Evolutionary conservation across 202 grass and related monocot genomes (phyloP).

Genomic region (Panicum virgatum): DNA sequence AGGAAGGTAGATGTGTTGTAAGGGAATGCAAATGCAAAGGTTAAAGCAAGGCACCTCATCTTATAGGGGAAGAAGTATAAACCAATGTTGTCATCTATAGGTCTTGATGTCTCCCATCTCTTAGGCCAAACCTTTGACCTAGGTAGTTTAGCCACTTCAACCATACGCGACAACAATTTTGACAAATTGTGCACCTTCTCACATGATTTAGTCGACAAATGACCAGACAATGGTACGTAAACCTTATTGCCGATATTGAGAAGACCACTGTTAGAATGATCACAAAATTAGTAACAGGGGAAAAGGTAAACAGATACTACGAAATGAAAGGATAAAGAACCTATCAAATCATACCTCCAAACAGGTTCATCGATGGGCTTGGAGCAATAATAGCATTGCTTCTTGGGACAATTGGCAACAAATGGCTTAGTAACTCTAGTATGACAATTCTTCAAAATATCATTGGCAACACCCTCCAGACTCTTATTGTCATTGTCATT

Average conservation of each 20-base stretch:
- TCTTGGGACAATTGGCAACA: neutral
- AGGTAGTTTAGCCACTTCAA: slow-evolving; percentile 44
- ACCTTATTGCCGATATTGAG: slow-evolving; percentile 29
- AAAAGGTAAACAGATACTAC: neutral
- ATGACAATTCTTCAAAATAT: neutral
- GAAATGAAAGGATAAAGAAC: neutral
- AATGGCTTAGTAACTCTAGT: neutral
- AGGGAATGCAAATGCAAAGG: neutral
- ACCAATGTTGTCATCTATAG: slow-evolving; percentile 49
- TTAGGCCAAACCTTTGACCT: slow-evolving; percentile 64
- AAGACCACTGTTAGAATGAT: slow-evolving; percentile 50
- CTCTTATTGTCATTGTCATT: neutral
- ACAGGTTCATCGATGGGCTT: slow-evolving; percentile 31
- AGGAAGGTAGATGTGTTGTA: neutral
- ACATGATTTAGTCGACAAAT: slow-evolving; percentile 62
- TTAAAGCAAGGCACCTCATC: slow-evolving; percentile 44
- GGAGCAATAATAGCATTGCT: neutral
- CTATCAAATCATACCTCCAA: slow-evolving; percentile 34
- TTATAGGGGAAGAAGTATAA: slow-evolving; percentile 64
- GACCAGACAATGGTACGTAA: slow-evolving; percentile 43
- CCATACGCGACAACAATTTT: slow-evolving; percentile 27
- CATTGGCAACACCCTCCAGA: neutral
- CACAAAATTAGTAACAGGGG: slow-evolving; percentile 1
- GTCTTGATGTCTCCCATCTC: slow-evolving; percentile 51
- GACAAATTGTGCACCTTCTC: slow-evolving; percentile 51